These are phyloP conservation scores for Kwoniella pini DNA, from an alignment of 768 basidiomycete genomes.

Conservation along the genomic window DNA sequence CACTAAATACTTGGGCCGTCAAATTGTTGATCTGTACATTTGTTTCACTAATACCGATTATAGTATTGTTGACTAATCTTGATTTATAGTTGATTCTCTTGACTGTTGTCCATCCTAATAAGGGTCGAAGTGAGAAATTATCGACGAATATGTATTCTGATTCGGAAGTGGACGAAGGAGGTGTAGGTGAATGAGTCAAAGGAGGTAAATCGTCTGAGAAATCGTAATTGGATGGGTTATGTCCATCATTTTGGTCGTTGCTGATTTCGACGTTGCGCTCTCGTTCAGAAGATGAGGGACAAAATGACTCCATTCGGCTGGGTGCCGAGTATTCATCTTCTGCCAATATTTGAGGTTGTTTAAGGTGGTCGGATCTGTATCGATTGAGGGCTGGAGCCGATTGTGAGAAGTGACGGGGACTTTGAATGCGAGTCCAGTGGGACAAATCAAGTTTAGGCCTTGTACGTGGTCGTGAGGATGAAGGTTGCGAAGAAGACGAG, in stretches of 20 bases:
- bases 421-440: too few relatives aligned
- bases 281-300: not conserved
- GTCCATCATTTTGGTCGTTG: too few relatives aligned
- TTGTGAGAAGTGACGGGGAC: not conserved
- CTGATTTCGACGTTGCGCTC: too few relatives aligned
- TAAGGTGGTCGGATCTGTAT: too few relatives aligned
- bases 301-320: not conserved
- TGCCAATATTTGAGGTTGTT: not conserved
- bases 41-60: not conserved
- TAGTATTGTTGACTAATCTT: not conserved
- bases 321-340: not conserved
- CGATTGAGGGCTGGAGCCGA: not conserved
- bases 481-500: not conserved
- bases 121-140: not conserved
- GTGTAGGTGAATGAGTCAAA: constrained; percentile 1
- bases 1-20: not conserved
- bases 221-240: not conserved
- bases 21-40: not conserved
- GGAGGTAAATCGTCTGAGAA: not conserved
- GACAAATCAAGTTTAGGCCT: not conserved
- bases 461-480: not conserved
- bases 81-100: not conserved
- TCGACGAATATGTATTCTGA: not conserved
- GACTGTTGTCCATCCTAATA: not conserved
- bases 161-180: not conserved